These are phyloP conservation scores for Funneliformis geosporum DNA, from an alignment of 192 early-diverging fungal genomes.

Conservation along the genomic window DNA sequence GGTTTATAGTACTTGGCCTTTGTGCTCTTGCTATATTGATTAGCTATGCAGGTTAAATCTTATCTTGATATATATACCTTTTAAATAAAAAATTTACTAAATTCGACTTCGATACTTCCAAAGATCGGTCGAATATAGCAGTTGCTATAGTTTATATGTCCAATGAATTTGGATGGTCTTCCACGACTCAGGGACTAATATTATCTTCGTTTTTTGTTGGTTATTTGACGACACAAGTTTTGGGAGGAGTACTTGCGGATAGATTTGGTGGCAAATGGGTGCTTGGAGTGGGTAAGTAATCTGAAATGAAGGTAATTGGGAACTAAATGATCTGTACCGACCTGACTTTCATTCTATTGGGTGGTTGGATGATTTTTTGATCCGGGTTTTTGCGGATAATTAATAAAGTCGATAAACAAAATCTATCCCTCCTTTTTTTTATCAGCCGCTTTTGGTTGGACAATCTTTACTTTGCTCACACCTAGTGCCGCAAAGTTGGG, in stretches of 20 bases:
- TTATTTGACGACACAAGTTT: slow-evolving; percentile 40
- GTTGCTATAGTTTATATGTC: slow-evolving; percentile 44
- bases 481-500: slow-evolving; percentile 31
- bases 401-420: not conserved
- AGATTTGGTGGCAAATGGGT: slow-evolving; percentile 42
- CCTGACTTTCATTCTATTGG: not conserved
- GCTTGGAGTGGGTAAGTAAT: slow-evolving; percentile 35
- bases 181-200: slow-evolving; percentile 37
- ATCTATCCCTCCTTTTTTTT: not conserved
- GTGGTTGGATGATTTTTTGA: no score
- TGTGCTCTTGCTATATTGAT: slow-evolving; percentile 3
- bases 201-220: slow-evolving; percentile 43
- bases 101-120: not conserved
- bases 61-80: not conserved
- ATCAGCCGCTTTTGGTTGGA: slow-evolving; percentile 39
- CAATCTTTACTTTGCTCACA: slow-evolving; percentile 36
- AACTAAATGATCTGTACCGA: no score
- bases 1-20: slow-evolving; percentile 21
- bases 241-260: slow-evolving; percentile 45
- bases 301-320: not conserved
- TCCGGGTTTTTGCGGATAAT: no score
- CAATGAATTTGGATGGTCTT: slow-evolving; percentile 36
- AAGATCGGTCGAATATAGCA: slow-evolving; percentile 47
- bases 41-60: slow-evolving; percentile 22
- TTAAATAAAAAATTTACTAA: not conserved